A percentile compares a stretch with the other conserved stretches of the same genome.
These are phyloP conservation scores for Rosa chinensis DNA, from an alignment of 306 rosid genomes.

Conservation along the genomic window DNA sequence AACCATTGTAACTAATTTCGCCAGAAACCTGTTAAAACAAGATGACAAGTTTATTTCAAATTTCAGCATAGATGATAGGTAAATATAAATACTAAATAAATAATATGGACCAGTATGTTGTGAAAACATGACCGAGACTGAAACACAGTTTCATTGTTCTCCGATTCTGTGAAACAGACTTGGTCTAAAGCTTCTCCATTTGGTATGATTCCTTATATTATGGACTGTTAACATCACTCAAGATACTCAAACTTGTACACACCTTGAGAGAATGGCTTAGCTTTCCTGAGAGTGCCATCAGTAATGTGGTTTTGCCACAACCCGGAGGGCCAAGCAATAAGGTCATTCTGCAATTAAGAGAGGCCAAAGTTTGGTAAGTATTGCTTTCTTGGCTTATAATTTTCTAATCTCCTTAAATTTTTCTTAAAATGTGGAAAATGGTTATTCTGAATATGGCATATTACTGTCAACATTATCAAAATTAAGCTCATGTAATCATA, in stretches of 20 bases:
- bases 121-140: background rate
- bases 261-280: constrained; percentile 46
- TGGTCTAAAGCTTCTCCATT: background rate
- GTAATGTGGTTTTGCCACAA: constrained; percentile 47
- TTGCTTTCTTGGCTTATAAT: background rate
- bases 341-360: constrained; percentile 38
- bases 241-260: background rate
- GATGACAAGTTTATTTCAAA: background rate
- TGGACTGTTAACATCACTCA: background rate
- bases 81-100: too few relatives aligned
- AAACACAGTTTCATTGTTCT: background rate
- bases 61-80: background rate
- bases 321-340: constrained; percentile 56
- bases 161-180: background rate
- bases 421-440: background rate
- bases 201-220: background rate
- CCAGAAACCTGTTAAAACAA: constrained; percentile 43
- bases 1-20: constrained; percentile 56
- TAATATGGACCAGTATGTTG: background rate
- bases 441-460: background rate
- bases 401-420: background rate
- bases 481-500: background rate
- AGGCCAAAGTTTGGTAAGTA: background rate
- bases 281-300: constrained; percentile 45
- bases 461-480: background rate